Evolutionary conservation across 805 yeast species (phyloP).

Genomic region (Zygosaccharomyces siamensis): DNA sequence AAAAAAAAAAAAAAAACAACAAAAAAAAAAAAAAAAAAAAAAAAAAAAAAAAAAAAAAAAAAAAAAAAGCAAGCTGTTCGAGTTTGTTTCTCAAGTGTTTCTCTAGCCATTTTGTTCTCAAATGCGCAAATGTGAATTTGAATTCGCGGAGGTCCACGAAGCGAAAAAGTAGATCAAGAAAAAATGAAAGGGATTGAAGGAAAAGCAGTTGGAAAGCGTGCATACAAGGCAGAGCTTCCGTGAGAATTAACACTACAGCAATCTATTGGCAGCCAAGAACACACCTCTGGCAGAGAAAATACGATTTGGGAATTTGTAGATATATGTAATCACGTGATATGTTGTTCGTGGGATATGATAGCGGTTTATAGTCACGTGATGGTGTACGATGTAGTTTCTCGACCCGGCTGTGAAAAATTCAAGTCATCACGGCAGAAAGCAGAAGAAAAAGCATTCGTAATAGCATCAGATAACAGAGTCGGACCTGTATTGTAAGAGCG

Average conservation of each 20-base stretch:
- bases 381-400: neutral
- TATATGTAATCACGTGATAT: neutral
- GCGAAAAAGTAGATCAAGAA: slow-evolving; percentile 4
- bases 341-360: neutral
- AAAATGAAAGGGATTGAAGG: neutral
- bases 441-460: too few species aligned
- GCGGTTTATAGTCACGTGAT: neutral
- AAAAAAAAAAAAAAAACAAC: too few species aligned
- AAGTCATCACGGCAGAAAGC: neutral
- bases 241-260: neutral
- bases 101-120: slow-evolving; percentile 1
- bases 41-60: too few species aligned
- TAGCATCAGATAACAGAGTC: too few species aligned
- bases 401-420: neutral
- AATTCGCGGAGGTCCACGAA: slow-evolving; percentile 6
- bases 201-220: neutral
- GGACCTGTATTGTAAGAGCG: neutral
- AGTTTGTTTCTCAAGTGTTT: slow-evolving; percentile 3
- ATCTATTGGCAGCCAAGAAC: neutral
- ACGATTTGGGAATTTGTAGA: neutral
- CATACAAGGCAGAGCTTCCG: neutral
- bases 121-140: neutral
- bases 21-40: too few species aligned
- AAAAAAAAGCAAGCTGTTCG: neutral
- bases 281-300: neutral